Base-by-base conservation (phyloP, 169 alveolate species). In the Eimeria praecox region DNA sequence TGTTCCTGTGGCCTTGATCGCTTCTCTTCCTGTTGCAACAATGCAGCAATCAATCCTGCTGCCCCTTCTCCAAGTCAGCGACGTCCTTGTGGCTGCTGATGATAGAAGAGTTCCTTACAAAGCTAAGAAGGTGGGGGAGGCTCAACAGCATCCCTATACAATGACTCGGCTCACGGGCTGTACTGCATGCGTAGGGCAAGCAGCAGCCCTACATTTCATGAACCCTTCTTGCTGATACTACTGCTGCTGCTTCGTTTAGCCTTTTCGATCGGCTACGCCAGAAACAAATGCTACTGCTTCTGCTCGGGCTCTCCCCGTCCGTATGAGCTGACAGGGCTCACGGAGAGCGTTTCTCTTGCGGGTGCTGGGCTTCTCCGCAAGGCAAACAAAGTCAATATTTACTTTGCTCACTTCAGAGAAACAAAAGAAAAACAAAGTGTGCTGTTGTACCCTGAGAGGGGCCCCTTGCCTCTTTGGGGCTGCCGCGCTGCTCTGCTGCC, bases 381-480 rank as follows among this genome's bases (percentile, higher is more conserved):
- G 27, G 10, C 30, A 71, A 71, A 35, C 82, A 35, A n/a, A 8
- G 38, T 71, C 30, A 16, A 33, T 71, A n/a, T 35, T 35, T 10
- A 1, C 35, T 33, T 71, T 10, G 5, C 35, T 35, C 9, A 35
- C 30, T 12, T 14, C 82, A 71, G 49, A 35, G 8, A 71, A 35
- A 71, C 82, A 35, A 71, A 71, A 35, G 49, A 71, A 35, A n/a
- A 24, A 4, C 52, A 35, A 35, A 35, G 1, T 35, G 4, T n/a
- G 52, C 82, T 71, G 9, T n/a, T 71, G 82, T 71, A 18, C 82
- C 82, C 49, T 71, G 8, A 71, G 2, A 33, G 49, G 82, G 82
- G 82, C 82, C 82, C 82, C 82, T 71, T 71, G 49, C 52, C 52
- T 71, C 82, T 35, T 71, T 71, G 82, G 82, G 82, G 82, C 82